A percentile compares a stretch with the other conserved stretches of the same genome.
Evolutionary conservation across 495 filamentous ascomycete genomes (phyloP).

Genomic region (Hypoxylon crocopeplum): DNA sequence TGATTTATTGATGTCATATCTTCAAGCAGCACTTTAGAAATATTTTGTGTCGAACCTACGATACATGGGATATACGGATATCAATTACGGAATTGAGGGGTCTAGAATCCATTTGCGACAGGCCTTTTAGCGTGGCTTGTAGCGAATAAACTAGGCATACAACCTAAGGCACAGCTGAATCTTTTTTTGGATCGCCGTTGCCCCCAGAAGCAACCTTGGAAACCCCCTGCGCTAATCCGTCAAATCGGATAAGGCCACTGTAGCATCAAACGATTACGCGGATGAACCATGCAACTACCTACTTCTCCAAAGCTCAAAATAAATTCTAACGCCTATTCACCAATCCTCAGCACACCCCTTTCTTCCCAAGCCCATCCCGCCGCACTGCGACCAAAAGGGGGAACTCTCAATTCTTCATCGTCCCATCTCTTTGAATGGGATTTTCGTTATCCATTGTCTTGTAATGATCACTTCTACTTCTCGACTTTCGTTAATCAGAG

Average conservation of each 20-base stretch:
- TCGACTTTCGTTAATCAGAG: constrained; percentile 55
- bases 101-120: constrained; percentile 8
- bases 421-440: constrained; percentile 41
- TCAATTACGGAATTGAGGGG: constrained; percentile 31
- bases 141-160: constrained; percentile 28
- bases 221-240: constrained; percentile 35
- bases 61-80: constrained; percentile 1
- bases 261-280: constrained; percentile 39
- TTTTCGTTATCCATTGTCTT: constrained; percentile 42
- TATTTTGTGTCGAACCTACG: no score
- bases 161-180: constrained; percentile 34
- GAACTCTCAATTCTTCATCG: constrained; percentile 10
- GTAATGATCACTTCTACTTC: constrained; percentile 53
- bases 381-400: constrained; percentile 30
- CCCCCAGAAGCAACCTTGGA: not conserved
- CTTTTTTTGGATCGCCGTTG: constrained; percentile 13
- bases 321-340: constrained; percentile 36
- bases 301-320: constrained; percentile 35
- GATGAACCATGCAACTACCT: constrained; percentile 26
- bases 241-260: constrained; percentile 45
- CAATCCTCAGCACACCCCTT: constrained; percentile 11
- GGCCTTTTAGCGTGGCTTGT: not conserved
- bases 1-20: no score
- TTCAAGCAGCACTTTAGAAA: no score
- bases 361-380: constrained; percentile 15